These are phyloP conservation scores for Ogataea henricii DNA, from an alignment of 805 yeast genomes.

Conservation along the genomic window DNA sequence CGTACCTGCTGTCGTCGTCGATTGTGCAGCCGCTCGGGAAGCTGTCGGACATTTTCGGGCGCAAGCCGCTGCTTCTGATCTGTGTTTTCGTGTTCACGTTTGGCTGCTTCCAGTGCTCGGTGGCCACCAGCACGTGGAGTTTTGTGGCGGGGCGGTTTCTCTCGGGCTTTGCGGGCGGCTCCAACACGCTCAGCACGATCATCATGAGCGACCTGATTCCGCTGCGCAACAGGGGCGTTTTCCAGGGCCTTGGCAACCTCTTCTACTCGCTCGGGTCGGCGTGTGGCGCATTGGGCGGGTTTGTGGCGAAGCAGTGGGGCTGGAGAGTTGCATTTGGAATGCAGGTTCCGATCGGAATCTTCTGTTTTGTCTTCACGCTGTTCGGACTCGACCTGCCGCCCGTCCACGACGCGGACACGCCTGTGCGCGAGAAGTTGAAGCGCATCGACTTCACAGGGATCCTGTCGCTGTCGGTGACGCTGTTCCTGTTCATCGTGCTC, in stretches of 20 bases:
- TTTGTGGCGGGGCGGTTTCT: constrained; percentile 63
- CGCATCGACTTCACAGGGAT: constrained; percentile 54
- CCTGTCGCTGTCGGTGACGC: constrained; percentile 32
- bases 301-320: constrained; percentile 55
- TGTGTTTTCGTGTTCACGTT: constrained; percentile 58
- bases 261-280: constrained; percentile 80
- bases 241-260: constrained; percentile 83
- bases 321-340: constrained; percentile 66
- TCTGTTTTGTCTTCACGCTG: constrained; percentile 39
- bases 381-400: constrained; percentile 49
- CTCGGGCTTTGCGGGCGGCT: constrained; percentile 92
- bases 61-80: constrained; percentile 52
- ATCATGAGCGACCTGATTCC: constrained; percentile 81
- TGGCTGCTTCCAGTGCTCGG: constrained; percentile 59
- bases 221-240: constrained; percentile 76
- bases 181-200: constrained; percentile 75
- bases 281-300: constrained; percentile 61
- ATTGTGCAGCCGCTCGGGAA: constrained; percentile 78
- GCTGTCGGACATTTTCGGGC: constrained; percentile 70
- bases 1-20: constrained; percentile 66
- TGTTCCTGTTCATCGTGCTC: constrained; percentile 36
- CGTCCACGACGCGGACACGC: constrained; percentile 15
- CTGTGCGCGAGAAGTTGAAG: constrained; percentile 48
- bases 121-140: constrained; percentile 46
- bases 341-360: constrained; percentile 54